phyloP scores from a whole-genome alignment of 2,329 filamentous ascomycete species.

The Trichophaea hybrida region DNA sequence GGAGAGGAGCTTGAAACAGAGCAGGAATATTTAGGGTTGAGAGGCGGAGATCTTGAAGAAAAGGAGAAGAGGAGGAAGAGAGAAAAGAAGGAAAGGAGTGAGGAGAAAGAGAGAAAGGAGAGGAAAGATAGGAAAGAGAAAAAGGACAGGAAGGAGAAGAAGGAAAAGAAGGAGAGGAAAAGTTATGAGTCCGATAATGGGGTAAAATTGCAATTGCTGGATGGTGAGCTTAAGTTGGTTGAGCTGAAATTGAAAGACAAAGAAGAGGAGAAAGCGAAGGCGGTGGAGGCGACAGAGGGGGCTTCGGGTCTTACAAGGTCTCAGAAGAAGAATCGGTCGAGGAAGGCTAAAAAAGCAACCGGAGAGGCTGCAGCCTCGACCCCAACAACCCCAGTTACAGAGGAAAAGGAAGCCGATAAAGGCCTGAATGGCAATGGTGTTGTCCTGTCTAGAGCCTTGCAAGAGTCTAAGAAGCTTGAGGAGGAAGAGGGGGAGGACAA shows the following conservation, averaged over 20 bases:
- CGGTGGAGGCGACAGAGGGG: no score
- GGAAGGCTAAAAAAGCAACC: no score
- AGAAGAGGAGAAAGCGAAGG: neutral
- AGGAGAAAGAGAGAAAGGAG: neutral
- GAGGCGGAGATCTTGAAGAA: constrained; percentile 1
- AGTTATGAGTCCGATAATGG: neutral
- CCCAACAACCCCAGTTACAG: neutral
- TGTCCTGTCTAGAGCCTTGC: neutral
- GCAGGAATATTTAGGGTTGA: neutral
- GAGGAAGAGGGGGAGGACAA: neutral
- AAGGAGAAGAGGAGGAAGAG: neutral
- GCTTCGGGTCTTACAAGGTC: no score
- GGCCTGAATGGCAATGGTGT: neutral
- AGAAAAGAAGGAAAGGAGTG: neutral
- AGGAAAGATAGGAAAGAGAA: constrained; percentile 6
- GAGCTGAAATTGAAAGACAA: neutral
- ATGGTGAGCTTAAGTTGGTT: neutral
- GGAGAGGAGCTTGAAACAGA: neutral
- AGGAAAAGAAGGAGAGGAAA: constrained; percentile 2
- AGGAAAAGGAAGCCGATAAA: neutral
- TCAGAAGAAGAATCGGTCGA: no score
- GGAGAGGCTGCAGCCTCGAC: neutral
- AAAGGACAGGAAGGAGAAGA: constrained; percentile 2
- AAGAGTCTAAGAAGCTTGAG: neutral
- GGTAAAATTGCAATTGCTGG: neutral